Conservation (phyloP, 2,329 filamentous ascomycete species). For the Paraconiothyrium brasiliense region DNA sequence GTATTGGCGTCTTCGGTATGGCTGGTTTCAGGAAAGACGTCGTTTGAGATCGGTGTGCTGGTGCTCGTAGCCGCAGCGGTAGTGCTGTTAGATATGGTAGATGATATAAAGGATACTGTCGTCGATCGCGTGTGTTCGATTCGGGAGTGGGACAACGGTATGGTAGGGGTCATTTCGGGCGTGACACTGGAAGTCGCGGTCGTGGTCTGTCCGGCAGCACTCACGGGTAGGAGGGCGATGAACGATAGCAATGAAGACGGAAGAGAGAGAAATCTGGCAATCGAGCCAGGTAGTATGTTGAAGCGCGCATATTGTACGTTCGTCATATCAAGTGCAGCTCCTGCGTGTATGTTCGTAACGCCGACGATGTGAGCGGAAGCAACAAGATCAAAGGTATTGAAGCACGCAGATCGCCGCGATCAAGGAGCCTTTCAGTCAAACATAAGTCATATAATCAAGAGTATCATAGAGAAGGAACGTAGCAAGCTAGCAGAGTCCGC, state of each 20-base stretch:
- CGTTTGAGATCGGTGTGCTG: slow-evolving; percentile 14
- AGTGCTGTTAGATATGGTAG: slow-evolving; percentile 18
- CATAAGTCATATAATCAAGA: neutral
- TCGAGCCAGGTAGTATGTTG: neutral
- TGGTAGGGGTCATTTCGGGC: slow-evolving; percentile 10
- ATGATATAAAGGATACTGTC: slow-evolving; percentile 18
- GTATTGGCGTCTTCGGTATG: slow-evolving; percentile 19
- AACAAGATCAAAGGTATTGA: neutral
- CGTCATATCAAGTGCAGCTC: neutral
- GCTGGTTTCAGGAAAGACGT: slow-evolving; percentile 22
- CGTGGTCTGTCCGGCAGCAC: slow-evolving; percentile 5
- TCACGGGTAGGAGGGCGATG: slow-evolving; percentile 10
- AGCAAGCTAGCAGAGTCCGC: neutral
- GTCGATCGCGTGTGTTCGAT: slow-evolving; percentile 12
- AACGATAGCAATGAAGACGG: slow-evolving; percentile 10
- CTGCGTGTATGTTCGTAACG: neutral
- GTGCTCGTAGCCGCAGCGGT: slow-evolving; percentile 13
- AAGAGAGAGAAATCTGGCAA: neutral
- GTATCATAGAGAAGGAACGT: neutral
- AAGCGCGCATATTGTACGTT: slow-evolving; percentile 11
- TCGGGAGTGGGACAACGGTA: slow-evolving; percentile 3
- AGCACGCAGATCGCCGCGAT: neutral
- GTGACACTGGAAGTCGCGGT: neutral
- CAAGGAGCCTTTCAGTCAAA: neutral
- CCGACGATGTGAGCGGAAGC: neutral